Evolutionary conservation across 2,329 filamentous ascomycete genomes (phyloP).

Genomic region (Sclerotinia minor): DNA sequence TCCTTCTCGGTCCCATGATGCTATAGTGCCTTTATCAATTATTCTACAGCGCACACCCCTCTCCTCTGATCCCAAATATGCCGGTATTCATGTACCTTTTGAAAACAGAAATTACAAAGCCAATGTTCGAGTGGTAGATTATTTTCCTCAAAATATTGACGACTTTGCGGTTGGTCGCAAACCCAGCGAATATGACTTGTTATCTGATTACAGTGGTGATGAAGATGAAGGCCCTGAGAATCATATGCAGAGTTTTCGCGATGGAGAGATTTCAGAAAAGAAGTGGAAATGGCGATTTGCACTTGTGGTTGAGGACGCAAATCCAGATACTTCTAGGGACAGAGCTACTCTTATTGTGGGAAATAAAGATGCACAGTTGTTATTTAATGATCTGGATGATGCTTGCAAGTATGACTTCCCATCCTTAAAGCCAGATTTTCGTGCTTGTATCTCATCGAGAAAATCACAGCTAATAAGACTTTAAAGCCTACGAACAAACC

Average conservation of each 20-base stretch:
- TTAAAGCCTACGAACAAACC: conserved; percentile 57
- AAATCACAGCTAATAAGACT: background rate
- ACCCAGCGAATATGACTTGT: conserved; percentile 49
- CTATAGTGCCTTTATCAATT: conserved; percentile 5
- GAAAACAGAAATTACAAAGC: conserved; percentile 70
- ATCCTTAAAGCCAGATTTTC: background rate
- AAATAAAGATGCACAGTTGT: conserved; percentile 54
- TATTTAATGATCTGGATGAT: conserved; percentile 52
- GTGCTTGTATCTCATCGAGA: background rate
- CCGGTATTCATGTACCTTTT: conserved; percentile 61
- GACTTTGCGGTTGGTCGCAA: conserved; percentile 64
- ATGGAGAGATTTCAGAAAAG: conserved; percentile 32
- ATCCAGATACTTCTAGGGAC: conserved; percentile 44
- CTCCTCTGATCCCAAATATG: conserved; percentile 20
- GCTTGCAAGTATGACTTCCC: conserved; percentile 52
- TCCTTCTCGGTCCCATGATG: background rate
- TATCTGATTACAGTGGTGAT: conserved; percentile 48
- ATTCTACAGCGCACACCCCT: conserved; percentile 17
- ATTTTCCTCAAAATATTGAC: conserved; percentile 66
- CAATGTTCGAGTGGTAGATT: conserved; percentile 78
- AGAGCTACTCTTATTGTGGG: conserved; percentile 69
- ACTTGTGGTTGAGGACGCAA: conserved; percentile 72
- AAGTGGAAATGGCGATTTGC: conserved; percentile 84
- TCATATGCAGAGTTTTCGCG: conserved; percentile 29
- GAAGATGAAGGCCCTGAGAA: conserved; percentile 38